These are phyloP conservation scores for Jacaranda copaia DNA, from an alignment of 257 asterid species.

Conservation along the genomic window DNA sequence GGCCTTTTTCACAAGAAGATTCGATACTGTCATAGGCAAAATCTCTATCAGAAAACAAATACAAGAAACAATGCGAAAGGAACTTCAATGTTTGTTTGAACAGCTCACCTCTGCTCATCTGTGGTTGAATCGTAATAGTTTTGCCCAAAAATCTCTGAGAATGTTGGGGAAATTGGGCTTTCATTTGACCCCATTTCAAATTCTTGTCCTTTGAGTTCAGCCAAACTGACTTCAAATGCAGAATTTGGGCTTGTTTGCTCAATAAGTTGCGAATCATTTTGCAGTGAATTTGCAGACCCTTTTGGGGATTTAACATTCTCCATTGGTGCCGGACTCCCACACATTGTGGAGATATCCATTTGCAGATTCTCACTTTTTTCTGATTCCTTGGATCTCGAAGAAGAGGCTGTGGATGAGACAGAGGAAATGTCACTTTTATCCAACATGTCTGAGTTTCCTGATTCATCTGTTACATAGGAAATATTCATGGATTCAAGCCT, in stretches of 20 bases:
- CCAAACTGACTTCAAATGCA: neutral
- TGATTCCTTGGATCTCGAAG: constrained; percentile 39
- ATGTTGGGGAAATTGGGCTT: neutral
- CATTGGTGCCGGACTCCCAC: constrained; percentile 28
- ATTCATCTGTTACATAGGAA: constrained; percentile 47
- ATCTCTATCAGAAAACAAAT: constrained; percentile 2
- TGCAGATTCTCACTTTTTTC: constrained; percentile 6
- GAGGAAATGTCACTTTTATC: constrained; percentile 53
- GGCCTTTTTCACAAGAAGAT: constrained; percentile 26
- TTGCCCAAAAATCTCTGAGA: neutral
- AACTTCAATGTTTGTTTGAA: neutral
- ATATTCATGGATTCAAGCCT: constrained; percentile 59
- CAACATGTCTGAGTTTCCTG: constrained; percentile 40
- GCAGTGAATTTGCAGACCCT: constrained; percentile 15
- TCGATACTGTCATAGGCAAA: constrained; percentile 10
- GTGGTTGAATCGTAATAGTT: constrained; percentile 42
- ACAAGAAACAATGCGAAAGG: neutral
- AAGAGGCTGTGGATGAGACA: constrained; percentile 42
- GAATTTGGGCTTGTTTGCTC: neutral
- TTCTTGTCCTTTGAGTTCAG: neutral
- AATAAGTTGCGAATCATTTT: constrained; percentile 29
- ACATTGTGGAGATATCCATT: neutral
- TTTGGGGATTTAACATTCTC: constrained; percentile 15
- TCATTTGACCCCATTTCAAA: constrained; percentile 14
- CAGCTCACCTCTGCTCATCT: constrained; percentile 19